These are phyloP conservation scores for Globisporangium apiculatum DNA, from an alignment of 352 stramenopile species.

Conservation along the genomic window DNA sequence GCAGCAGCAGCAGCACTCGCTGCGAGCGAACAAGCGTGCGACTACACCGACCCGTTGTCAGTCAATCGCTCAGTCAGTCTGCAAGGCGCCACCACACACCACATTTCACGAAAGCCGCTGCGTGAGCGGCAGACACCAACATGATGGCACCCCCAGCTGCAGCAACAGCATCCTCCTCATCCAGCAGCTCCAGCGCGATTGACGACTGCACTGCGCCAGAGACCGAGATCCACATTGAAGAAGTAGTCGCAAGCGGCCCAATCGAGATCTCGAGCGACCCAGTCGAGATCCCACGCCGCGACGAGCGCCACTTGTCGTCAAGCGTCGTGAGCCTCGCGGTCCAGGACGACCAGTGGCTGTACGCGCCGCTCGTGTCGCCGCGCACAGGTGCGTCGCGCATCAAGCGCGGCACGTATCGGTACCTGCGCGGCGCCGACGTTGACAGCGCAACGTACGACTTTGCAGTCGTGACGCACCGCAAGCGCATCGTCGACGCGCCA, in stretches of 20 bases:
- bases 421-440: constrained; percentile 49
- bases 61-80: too few species aligned
- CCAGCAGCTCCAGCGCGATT: too few species aligned
- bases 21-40: too few species aligned
- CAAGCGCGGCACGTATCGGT: constrained; percentile 38
- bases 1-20: too few species aligned
- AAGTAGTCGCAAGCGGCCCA: neutral
- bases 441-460: constrained; percentile 58
- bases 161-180: too few species aligned
- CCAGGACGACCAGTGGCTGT: constrained; percentile 55
- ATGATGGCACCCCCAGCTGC: too few species aligned
- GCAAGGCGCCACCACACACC: too few species aligned
- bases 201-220: neutral
- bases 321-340: constrained; percentile 43
- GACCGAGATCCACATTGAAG: constrained; percentile 7
- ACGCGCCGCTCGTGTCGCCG: constrained; percentile 34
- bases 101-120: too few species aligned
- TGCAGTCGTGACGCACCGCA: constrained; percentile 58
- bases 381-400: constrained; percentile 20
- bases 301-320: constrained; percentile 36
- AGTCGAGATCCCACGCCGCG: constrained; percentile 10
- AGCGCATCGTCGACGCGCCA: constrained; percentile 17
- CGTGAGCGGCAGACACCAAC: too few species aligned
- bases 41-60: too few species aligned
- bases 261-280: constrained; percentile 5